Evolutionary conservation across 2,329 filamentous ascomycete species (phyloP).

Genomic region (Aspergillus awamori): DNA sequence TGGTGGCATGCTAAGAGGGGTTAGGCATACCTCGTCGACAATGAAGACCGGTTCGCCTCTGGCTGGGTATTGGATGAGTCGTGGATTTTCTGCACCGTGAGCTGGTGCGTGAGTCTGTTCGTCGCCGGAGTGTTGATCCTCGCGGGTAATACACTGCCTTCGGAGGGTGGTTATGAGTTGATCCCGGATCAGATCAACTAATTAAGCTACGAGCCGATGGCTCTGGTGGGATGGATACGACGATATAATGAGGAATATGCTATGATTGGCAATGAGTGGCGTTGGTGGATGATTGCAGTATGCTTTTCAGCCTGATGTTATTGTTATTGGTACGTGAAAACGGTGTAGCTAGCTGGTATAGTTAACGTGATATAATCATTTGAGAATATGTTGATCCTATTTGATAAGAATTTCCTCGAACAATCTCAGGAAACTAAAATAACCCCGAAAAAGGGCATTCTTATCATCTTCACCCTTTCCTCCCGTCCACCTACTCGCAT

Average conservation of each 20-base stretch:
- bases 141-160: constrained; percentile 71
- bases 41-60: constrained; percentile 79
- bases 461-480: too few relatives aligned
- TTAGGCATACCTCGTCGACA: constrained; percentile 79
- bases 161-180: constrained; percentile 85
- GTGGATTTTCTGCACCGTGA: constrained; percentile 71
- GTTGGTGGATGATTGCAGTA: constrained; percentile 4
- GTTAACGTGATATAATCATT: neutral
- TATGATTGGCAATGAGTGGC: neutral
- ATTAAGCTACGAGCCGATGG: too few relatives aligned
- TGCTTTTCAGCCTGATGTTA: neutral
- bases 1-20: constrained; percentile 1
- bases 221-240: neutral
- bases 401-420: too few relatives aligned
- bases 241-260: neutral
- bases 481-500: neutral
- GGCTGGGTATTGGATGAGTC: constrained; percentile 81
- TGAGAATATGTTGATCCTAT: too few relatives aligned
- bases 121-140: constrained; percentile 62
- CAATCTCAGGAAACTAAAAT: too few relatives aligned
- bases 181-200: constrained; percentile 54
- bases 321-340: neutral
- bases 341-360: neutral
- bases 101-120: constrained; percentile 59
- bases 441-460: neutral